These are phyloP conservation scores for Backusella mclennaniae DNA, from an alignment of 192 early-diverging fungal genomes.

Conservation along the genomic window DNA sequence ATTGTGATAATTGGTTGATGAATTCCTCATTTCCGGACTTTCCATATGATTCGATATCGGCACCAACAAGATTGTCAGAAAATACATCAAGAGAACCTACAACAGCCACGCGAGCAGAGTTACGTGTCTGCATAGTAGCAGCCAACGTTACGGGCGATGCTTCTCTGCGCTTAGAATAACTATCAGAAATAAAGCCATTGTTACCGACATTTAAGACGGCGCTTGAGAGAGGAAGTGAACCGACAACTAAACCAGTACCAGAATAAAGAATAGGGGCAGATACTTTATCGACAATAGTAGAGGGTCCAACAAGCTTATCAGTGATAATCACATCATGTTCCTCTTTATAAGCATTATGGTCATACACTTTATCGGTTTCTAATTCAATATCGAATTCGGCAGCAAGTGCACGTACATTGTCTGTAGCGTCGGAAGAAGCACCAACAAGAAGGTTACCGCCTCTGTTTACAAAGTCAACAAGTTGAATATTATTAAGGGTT, in stretches of 20 bases:
- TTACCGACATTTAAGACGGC: constrained; percentile 53
- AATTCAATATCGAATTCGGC: constrained; percentile 88
- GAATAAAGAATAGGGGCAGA: constrained; percentile 62
- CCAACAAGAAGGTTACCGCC: constrained; percentile 90
- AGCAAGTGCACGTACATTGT: constrained; percentile 77
- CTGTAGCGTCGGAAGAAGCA: constrained; percentile 60
- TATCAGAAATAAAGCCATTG: constrained; percentile 68
- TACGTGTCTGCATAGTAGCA: constrained; percentile 82
- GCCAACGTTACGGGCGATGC: constrained; percentile 65
- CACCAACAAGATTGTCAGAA: constrained; percentile 49
- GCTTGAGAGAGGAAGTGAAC: constrained; percentile 59
- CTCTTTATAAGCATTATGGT: constrained; percentile 60
- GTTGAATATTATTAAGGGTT: constrained; percentile 2
- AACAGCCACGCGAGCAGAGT: constrained; percentile 86
- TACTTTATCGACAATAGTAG: constrained; percentile 41
- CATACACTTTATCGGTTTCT: constrained; percentile 71
- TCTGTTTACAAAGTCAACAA: constrained; percentile 85
- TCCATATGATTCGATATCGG: constrained; percentile 18
- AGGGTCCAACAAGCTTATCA: constrained; percentile 39
- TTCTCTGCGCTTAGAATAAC: constrained; percentile 39
- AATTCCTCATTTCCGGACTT: constrained; percentile 74
- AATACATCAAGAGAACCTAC: constrained; percentile 83
- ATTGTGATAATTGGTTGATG: constrained; percentile 71
- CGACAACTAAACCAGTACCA: constrained; percentile 76
- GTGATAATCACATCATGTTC: constrained; percentile 58